A percentile compares a stretch with the other conserved stretches of the same genome.
These are phyloP conservation scores for Carex parvula DNA, from an alignment of 176 grass and related monocot species.

Conservation along the genomic window DNA sequence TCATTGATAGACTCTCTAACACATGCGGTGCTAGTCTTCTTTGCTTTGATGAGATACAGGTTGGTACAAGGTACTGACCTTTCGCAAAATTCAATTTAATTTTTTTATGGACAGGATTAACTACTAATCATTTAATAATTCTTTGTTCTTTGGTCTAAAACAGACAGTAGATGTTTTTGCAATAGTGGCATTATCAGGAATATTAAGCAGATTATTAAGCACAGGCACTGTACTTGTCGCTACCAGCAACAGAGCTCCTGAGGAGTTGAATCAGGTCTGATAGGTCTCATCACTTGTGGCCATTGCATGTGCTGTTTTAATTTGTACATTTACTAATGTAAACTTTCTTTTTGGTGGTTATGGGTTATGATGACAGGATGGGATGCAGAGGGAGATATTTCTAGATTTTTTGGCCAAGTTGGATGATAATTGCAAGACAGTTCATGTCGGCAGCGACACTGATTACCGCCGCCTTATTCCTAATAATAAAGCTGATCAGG, in stretches of 20 bases:
- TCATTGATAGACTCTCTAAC: slow-evolving; percentile 75
- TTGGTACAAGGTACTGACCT: slow-evolving; percentile 25
- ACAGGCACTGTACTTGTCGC: slow-evolving; percentile 80
- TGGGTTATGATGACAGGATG: slow-evolving; percentile 54
- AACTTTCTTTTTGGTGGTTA: slow-evolving; percentile 21
- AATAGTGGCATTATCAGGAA: slow-evolving; percentile 76
- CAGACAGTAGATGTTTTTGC: slow-evolving; percentile 98
- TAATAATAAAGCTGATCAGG: slow-evolving; percentile 47
- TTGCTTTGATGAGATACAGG: slow-evolving; percentile 99
- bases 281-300: slow-evolving; percentile 2
- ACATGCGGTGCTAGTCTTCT: slow-evolving; percentile 90
- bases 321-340: slow-evolving; percentile 22
- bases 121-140: not conserved
- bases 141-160: slow-evolving; percentile 23
- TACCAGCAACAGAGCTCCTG: slow-evolving; percentile 80
- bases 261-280: slow-evolving; percentile 83
- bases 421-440: slow-evolving; percentile 66
- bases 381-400: slow-evolving; percentile 90
- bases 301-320: slow-evolving; percentile 5
- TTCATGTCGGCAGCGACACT: slow-evolving; percentile 59
- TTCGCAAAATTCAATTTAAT: slow-evolving; percentile 4
- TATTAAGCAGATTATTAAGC: slow-evolving; percentile 72
- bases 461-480: slow-evolving; percentile 87
- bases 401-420: slow-evolving; percentile 71
- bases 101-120: not conserved